Base-by-base conservation (phyloP, 2,329 filamentous ascomycete genomes). In the Botrytis aclada region DNA sequence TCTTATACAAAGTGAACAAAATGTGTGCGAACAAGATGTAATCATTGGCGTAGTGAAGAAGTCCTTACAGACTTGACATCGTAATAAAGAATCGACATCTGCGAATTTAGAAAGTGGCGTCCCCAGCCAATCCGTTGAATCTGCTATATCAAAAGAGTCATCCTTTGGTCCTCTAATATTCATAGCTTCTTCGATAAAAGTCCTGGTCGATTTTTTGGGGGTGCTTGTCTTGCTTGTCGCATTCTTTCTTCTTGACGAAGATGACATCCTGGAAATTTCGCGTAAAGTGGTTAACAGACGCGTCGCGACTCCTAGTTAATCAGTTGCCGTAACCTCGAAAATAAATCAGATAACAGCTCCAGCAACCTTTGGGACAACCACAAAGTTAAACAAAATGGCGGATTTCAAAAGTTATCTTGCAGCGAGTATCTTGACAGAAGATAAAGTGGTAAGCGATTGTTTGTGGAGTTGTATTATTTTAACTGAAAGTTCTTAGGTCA, bases 61-160 rank as follows among this genome's bases (percentile, higher is more conserved):
- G 82, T 99, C 97, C 81, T 98, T 98, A 88, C 96, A 99, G 74
- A 99, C 93, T 82, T 98, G 93, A 83, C 96, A 99, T 78, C 96
- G 93, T 32, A 99, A 86, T 4, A 94, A 90, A 74, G 92, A 90
- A 80, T 99, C 96, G 75, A 99, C 88, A 22, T 88, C 84, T 65
- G 89, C 86, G 71, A 97, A 87, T 22, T 84, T 84, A 25, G 88
- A 83, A 1, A 97, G 85, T 2, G 90, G 87, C 20, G 93, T 97
- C 18, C 84, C 79, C 9, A 94, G 85, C 93, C 93, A 97, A 84
- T 97, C 93, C 70, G 93, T 95, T n/a, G 93, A 91, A 83, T 96
- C 93, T 67, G 91, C 83, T 60, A 95, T 84, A 74, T 86, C 83
- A 74, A 76, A 76, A 32, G 73, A 73, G 64, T 78, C 74, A 61